phyloP scores from a whole-genome alignment of 176 grass and related monocot genomes.

The Olyra latifolia region DNA sequence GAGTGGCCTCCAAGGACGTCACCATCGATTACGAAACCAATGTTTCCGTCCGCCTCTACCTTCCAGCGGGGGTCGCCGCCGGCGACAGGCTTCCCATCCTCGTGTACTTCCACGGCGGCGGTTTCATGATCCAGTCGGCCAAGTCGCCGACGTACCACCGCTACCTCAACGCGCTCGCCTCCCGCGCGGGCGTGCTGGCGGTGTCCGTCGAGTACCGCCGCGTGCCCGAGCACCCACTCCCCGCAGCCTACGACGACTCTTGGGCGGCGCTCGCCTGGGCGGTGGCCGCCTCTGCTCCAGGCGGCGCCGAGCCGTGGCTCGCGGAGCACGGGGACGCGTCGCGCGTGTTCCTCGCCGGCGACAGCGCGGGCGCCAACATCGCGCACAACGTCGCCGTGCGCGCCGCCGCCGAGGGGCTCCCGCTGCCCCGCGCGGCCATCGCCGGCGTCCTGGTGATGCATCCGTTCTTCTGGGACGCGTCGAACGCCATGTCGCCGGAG shows the following conservation, averaged over 20 bases:
- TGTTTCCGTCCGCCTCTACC: conserved; percentile 56
- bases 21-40: conserved; percentile 36
- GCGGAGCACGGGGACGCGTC: conserved; percentile 45
- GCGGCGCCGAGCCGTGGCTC: conserved; percentile 33
- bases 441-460: conserved; percentile 43
- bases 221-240: conserved; percentile 64
- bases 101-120: conserved; percentile 73
- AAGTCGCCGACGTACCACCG: conserved; percentile 44
- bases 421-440: conserved; percentile 9
- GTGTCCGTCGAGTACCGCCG: conserved; percentile 68
- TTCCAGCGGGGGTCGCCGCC: neutral
- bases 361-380: conserved; percentile 67
- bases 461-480: conserved; percentile 58
- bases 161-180: conserved; percentile 48
- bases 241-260: conserved; percentile 60
- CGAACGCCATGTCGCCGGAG: conserved; percentile 22
- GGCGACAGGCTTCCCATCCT: conserved; percentile 47
- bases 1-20: conserved; percentile 63
- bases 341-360: conserved; percentile 51
- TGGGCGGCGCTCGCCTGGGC: conserved; percentile 51
- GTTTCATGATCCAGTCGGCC: conserved; percentile 60
- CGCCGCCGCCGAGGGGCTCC: conserved; percentile 26
- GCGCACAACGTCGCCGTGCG: conserved; percentile 54
- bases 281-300: neutral
- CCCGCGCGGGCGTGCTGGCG: conserved; percentile 33